Percentiles rank a stretch among this genome's conserved stretches.
These are phyloP conservation scores for Oryza officinalis DNA, from an alignment of 176 grass and related monocot genomes.

Conservation along the genomic window DNA sequence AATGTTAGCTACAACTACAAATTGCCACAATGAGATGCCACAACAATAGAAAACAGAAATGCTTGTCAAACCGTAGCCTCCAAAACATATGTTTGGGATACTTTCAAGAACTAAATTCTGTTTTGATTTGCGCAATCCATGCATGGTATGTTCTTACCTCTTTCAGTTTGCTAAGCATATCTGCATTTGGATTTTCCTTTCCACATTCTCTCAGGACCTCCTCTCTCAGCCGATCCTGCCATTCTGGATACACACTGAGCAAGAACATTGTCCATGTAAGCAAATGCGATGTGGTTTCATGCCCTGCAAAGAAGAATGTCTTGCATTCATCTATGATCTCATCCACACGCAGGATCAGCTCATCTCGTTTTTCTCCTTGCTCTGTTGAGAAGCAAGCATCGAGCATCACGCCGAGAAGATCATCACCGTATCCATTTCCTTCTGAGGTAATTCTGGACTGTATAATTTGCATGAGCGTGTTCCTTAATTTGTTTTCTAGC, in stretches of 20 bases:
- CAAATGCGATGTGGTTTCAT: slow-evolving; percentile 63
- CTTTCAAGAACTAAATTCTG: background rate
- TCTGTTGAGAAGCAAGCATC: slow-evolving; percentile 36
- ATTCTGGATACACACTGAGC: slow-evolving; percentile 50
- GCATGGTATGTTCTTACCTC: slow-evolving; percentile 28
- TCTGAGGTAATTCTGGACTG: slow-evolving; percentile 2
- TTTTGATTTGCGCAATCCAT: background rate
- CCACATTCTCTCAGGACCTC: slow-evolving; percentile 54
- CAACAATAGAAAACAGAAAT: background rate
- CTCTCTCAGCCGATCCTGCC: slow-evolving; percentile 57
- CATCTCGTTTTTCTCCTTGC: background rate
- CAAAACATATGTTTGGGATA: background rate
- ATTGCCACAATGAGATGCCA: background rate
- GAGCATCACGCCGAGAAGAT: slow-evolving; percentile 57
- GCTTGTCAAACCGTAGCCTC: background rate
- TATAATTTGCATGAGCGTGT: slow-evolving; percentile 37
- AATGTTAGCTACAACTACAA: background rate
- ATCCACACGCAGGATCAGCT: slow-evolving; percentile 34
- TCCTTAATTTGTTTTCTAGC: slow-evolving; percentile 49
- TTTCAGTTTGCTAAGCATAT: slow-evolving; percentile 50
- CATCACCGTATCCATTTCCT: slow-evolving; percentile 27
- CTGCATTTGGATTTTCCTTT: slow-evolving; percentile 41
- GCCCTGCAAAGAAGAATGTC: slow-evolving; percentile 68
- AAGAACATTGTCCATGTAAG: slow-evolving; percentile 63
- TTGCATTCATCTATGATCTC: slow-evolving; percentile 73